phyloP scores from a whole-genome alignment of 495 filamentous ascomycete species.

The Penicillium chermesinum region DNA sequence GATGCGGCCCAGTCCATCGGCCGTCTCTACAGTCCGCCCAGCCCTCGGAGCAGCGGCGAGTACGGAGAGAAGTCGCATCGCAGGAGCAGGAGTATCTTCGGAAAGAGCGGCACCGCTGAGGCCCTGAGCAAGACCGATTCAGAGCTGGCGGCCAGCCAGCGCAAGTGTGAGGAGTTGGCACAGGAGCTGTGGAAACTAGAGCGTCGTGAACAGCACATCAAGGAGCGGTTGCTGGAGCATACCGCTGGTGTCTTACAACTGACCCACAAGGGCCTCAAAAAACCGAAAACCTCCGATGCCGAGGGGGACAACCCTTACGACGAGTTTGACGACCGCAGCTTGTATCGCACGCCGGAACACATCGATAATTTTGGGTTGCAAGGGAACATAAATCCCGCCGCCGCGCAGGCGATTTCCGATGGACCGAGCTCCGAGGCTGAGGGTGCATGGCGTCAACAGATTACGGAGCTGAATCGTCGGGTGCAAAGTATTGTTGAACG shows the following conservation, averaged over 20 bases:
- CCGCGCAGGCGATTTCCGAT: conserved; percentile 5
- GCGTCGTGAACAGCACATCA: conserved; percentile 63
- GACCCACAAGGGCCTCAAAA: conserved; percentile 65
- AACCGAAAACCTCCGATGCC: conserved; percentile 46
- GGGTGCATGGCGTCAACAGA: conserved; percentile 36
- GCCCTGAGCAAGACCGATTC: conserved; percentile 57
- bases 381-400: conserved; percentile 15
- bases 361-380: conserved; percentile 49
- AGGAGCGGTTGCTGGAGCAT: conserved; percentile 74
- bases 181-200: conserved; percentile 74
- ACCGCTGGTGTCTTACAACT: conserved; percentile 87
- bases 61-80: conserved; percentile 26
- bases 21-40: conserved; percentile 62
- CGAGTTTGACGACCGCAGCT: conserved; percentile 73
- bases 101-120: conserved; percentile 27
- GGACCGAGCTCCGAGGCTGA: conserved; percentile 18
- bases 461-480: conserved; percentile 47
- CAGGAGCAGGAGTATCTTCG: conserved; percentile 49
- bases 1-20: conserved; percentile 86
- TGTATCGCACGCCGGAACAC: conserved; percentile 69
- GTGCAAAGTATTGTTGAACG: conserved; percentile 47
- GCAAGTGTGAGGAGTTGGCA: conserved; percentile 80
- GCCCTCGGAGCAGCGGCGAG: conserved; percentile 30
- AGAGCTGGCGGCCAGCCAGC: conserved; percentile 66
- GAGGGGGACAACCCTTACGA: conserved; percentile 65